Evolutionary conservation across 768 basidiomycete species (phyloP), one percentile per base, ranked within the genome.

Genomic region (Lyophyllum decastes): DNA sequence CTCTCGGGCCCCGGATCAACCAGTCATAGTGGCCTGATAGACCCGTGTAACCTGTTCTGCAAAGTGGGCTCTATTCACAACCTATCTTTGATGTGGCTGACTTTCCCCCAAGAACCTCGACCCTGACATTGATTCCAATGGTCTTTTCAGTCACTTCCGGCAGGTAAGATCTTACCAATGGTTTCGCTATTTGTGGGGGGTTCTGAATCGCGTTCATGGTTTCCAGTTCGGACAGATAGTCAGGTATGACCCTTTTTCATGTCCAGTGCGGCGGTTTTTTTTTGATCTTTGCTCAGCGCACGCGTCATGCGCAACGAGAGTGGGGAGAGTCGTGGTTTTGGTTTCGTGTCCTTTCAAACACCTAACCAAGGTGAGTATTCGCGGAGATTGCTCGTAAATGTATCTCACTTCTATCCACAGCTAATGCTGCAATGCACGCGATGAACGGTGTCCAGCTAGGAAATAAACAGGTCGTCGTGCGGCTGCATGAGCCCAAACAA

Each of bases 401-500:
- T 26, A 44, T 40, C 30, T 56, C 25, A 51, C 17, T 14, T 19
- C 14, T 0, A n/a, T 40, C 45, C 57, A 8, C 61, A 94, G 94
- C 94, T 33, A 59, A 81, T 26, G 79, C 81, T 10, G 94, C 94
- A 0, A 73, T 94, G 80, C 83, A 84, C 51, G 82, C 76, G 10
- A 94, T 95, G 93, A 93, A 95, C 55, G 92, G 92, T 16, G 69
- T 74, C 14, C 74, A 82, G 25, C 57, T 95, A 25, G 91, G 90
- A 27, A 74, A 79, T 14, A 93, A 94, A 68, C 85, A 89, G 53
- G 79, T 96, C 38, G 88, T 92, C 1, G 94, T 96, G 25, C 84
- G 94, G 41, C 74, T 95, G 52, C 93, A 95, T 63, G 94, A 95
- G 71, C 94, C 93, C 9, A 95, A 94, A 69, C 90, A 93, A 68